Evolutionary conservation across 331 rosid genomes (phyloP), one percentile per base, ranked within the genome.

Genomic region (Malus hybrid): DNA sequence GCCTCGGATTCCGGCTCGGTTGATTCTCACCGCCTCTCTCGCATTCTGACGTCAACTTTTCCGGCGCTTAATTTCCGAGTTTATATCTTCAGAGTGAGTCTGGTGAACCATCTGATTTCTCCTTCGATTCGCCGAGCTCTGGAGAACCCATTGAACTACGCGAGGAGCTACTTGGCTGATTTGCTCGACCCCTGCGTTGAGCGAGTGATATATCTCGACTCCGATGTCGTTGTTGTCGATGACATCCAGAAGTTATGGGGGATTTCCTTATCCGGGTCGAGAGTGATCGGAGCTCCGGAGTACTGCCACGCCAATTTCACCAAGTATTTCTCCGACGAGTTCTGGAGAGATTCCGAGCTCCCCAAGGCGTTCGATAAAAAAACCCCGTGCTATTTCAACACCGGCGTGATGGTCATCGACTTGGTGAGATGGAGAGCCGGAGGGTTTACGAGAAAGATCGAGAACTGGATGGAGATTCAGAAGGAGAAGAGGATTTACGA

Each of bases 321-420:
- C 10, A 84, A 88, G 76, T 95, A 95, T 76, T 95, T 95, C 52
- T 85, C 96, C 1, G 75, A 71, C 24, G 87, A 82, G n/a, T 92
- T 95, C 71, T 95, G 96, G 99, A 85, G 85, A 2, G 83, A 91
- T 71, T 29, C 44, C 6, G 90, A 90, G 74, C 83, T 90, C 34
- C 74, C 85, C 9, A 68, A 78, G 27, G 86, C 66, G 3, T 87
- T 95, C 61, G 76, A 62, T 27, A 88, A 85, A 63, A 84, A 80
- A 67, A 85, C 32, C 3, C 89, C 97, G 1, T 95, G 99, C 61
- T 95, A 95, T 79, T 95, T 95, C 92, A 95, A 95, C 80, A 92
- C 97, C 0, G 99, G 97, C 18, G 99, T 95, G 72, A 95, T 95
- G 97, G 83, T 90, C 15, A 88, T 95, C 89, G 93, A 95, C 72